phyloP scores from a whole-genome alignment of 805 yeast species.

The Millerago galiae region DNA sequence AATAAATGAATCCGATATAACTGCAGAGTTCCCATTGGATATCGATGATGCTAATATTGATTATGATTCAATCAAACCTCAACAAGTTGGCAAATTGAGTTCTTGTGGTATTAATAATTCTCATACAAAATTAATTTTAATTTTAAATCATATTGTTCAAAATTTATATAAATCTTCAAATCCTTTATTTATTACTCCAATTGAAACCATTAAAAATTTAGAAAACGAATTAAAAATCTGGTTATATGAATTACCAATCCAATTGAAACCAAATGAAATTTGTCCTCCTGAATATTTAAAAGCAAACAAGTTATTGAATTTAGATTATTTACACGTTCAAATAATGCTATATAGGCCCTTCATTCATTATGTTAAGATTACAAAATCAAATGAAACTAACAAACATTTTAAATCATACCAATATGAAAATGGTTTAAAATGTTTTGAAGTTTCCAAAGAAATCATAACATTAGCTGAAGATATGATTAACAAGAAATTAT shows the following conservation, averaged over 20 bases:
- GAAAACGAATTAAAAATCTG: constrained; percentile 71
- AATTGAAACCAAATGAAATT: constrained; percentile 53
- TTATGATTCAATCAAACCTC: constrained; percentile 25
- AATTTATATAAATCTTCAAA: constrained; percentile 59
- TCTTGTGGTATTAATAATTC: constrained; percentile 64
- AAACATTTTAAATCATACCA: constrained; percentile 38
- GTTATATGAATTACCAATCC: constrained; percentile 65
- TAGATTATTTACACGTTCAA: constrained; percentile 74
- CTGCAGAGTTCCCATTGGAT: constrained; percentile 80
- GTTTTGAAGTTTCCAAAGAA: constrained; percentile 76
- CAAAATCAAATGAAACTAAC: constrained; percentile 19
- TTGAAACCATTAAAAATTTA: constrained; percentile 52
- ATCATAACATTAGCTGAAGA: constrained; percentile 77
- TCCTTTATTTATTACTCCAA: constrained; percentile 20
- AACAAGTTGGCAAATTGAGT: constrained; percentile 24
- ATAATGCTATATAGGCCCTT: constrained; percentile 85
- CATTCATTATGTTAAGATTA: constrained; percentile 50
- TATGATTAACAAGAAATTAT: constrained; percentile 62
- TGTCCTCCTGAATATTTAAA: constrained; percentile 43
- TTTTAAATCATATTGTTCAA: constrained; percentile 64
- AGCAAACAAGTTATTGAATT: constrained; percentile 70
- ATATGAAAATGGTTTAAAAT: constrained; percentile 71
- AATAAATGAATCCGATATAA: constrained; percentile 75
- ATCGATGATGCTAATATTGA: constrained; percentile 75
- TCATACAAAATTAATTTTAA: constrained; percentile 68